Evolutionary conservation across 768 basidiomycete genomes (phyloP).

Genomic region (Lactarius deliciosus): DNA sequence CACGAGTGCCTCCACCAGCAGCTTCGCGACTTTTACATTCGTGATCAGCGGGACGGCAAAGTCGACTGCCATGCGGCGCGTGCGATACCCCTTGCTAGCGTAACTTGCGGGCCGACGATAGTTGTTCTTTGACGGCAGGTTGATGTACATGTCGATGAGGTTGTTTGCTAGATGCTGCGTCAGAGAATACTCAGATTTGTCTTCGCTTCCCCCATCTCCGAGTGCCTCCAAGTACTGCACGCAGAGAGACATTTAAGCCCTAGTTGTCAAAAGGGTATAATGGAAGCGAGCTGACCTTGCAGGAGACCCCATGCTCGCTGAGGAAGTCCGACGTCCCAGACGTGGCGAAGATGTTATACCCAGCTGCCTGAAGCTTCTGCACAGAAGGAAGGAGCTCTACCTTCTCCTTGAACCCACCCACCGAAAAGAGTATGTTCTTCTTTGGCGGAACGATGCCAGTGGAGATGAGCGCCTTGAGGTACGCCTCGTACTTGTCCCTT

Average conservation of each 20-base stretch:
- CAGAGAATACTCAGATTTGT: slow-evolving; percentile 97
- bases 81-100: slow-evolving; percentile 93
- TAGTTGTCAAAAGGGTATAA: background rate
- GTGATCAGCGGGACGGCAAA: slow-evolving; percentile 97
- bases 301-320: slow-evolving; percentile 93
- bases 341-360: slow-evolving; percentile 96
- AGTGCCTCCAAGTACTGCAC: slow-evolving; percentile 85
- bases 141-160: slow-evolving; percentile 99
- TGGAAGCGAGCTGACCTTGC: slow-evolving; percentile 60
- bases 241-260: background rate
- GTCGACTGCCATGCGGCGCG: slow-evolving; percentile 98
- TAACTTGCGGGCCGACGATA: slow-evolving; percentile 97
- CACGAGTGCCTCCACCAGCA: slow-evolving; percentile 90
- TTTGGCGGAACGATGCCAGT: slow-evolving; percentile 93
- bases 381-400: slow-evolving; percentile 93
- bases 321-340: slow-evolving; percentile 97
- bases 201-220: slow-evolving; percentile 68
- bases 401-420: slow-evolving; percentile 97
- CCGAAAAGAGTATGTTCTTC: slow-evolving; percentile 96
- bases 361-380: slow-evolving; percentile 89
- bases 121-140: slow-evolving; percentile 96
- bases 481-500: slow-evolving; percentile 96
- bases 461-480: slow-evolving; percentile 94
- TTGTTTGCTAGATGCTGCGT: slow-evolving; percentile 96
- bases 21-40: slow-evolving; percentile 97